phyloP scores from a whole-genome alignment of 1,284 basidiomycete genomes.

The Leccinum pachyderme region DNA sequence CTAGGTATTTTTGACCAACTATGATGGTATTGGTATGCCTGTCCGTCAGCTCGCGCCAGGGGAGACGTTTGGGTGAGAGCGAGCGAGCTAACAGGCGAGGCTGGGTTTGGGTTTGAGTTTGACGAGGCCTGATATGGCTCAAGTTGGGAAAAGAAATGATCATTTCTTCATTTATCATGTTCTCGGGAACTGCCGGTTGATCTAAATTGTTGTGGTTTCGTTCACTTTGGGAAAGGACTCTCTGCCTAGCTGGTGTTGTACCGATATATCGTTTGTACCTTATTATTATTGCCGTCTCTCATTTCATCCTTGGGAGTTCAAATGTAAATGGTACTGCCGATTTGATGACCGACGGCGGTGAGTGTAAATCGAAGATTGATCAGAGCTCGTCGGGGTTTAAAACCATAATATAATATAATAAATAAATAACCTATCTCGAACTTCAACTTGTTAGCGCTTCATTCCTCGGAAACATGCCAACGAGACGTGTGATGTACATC shows the following conservation, averaged over 20 bases:
- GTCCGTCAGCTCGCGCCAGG: slow-evolving; percentile 37
- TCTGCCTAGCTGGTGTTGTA: background rate
- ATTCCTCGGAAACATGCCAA: background rate
- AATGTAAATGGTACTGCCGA: too few species aligned
- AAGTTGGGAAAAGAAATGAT: background rate
- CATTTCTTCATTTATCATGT: too few species aligned
- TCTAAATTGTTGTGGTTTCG: background rate
- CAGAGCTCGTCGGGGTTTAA: too few species aligned
- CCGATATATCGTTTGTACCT: background rate
- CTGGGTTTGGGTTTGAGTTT: background rate
- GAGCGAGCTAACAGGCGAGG: background rate
- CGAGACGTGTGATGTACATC: background rate
- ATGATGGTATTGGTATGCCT: slow-evolving; percentile 40
- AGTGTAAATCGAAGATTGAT: too few species aligned
- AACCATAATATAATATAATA: too few species aligned
- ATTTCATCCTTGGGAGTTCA: too few species aligned
- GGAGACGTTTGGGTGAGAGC: slow-evolving; percentile 37
- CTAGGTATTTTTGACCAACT: slow-evolving; percentile 36
- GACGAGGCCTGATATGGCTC: background rate
- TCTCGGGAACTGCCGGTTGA: too few species aligned
- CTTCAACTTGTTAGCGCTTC: too few species aligned
- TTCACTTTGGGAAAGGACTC: background rate
- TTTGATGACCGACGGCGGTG: too few species aligned
- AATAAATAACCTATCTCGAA: too few species aligned
- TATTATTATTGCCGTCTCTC: background rate